A percentile compares a stretch with the other conserved stretches of the same genome.
Conservation (phyloP, 179 eudicot species). For the Heliamphora pulchella region DNA sequence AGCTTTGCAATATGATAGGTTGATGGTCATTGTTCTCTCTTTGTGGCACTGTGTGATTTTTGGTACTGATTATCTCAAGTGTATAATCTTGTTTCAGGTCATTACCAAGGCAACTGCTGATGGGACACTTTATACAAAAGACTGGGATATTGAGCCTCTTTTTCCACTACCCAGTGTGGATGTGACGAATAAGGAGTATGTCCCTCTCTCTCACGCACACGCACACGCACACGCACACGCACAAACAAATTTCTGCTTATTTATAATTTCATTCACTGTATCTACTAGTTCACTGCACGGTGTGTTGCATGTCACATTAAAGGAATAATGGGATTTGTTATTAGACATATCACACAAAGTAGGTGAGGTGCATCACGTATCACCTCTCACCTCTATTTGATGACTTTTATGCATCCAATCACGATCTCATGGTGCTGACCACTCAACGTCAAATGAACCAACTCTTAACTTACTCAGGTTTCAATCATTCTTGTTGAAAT, state of each 20-base stretch:
- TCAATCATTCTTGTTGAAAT: not conserved
- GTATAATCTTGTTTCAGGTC: slow-evolving; percentile 36
- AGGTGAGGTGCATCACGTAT: not conserved
- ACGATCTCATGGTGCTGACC: not conserved
- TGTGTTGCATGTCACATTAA: not conserved
- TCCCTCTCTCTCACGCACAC: slow-evolving; percentile 18
- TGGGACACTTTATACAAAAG: slow-evolving; percentile 63
- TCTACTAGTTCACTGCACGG: not conserved
- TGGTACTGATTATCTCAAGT: slow-evolving; percentile 4
- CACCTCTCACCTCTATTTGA: slow-evolving; percentile 9
- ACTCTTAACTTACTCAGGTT: not conserved
- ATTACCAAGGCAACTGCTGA: slow-evolving; percentile 81
- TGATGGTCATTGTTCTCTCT: slow-evolving; percentile 5
- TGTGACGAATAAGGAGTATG: slow-evolving; percentile 50
- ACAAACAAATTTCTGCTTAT: not conserved
- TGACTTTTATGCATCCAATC: not conserved
- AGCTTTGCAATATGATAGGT: not conserved
- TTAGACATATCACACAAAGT: not conserved
- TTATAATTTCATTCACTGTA: not conserved
- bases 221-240: not conserved
- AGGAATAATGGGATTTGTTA: not conserved
- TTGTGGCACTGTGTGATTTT: not conserved
- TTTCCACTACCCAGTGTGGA: slow-evolving; percentile 55
- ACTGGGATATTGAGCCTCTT: slow-evolving; percentile 95
- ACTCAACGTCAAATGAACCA: not conserved